Conservation (phyloP, 768 basidiomycete species). For the Leccinum variicolor region DNA sequence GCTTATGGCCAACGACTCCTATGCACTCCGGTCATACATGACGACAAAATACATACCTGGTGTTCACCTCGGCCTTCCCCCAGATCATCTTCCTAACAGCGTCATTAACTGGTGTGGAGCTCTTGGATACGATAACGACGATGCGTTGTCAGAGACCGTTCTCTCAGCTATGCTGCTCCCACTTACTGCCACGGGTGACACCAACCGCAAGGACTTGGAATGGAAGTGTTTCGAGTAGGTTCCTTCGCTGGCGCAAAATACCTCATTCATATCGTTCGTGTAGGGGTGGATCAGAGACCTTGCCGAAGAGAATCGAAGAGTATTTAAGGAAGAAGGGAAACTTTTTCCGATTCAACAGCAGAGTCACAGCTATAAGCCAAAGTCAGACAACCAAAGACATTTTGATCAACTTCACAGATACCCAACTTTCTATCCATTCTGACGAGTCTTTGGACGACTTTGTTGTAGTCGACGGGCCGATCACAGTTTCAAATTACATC, state of each 20-base stretch:
- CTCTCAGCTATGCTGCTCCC: neutral
- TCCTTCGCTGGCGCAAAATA: neutral
- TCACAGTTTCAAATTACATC: too few relatives aligned
- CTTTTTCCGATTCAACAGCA: neutral
- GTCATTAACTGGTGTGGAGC: too few relatives aligned
- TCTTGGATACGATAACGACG: neutral
- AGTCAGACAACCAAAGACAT: neutral
- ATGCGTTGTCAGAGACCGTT: neutral
- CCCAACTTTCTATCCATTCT: neutral
- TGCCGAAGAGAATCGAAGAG: neutral
- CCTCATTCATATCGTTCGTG: neutral
- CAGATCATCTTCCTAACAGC: too few relatives aligned
- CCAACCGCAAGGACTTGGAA: neutral
- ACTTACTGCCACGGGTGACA: neutral
- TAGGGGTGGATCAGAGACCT: neutral
- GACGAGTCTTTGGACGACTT: neutral
- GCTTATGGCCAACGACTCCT: too few relatives aligned
- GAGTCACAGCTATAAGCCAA: neutral
- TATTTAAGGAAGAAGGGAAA: neutral
- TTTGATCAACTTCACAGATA: neutral
- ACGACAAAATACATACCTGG: too few relatives aligned
- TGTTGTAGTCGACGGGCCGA: neutral
- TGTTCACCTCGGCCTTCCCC: too few relatives aligned
- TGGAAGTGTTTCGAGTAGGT: neutral
- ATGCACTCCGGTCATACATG: too few relatives aligned